Base-by-base conservation (phyloP, 2,329 filamentous ascomycete species). In the Hymenoscyphus repandus region DNA sequence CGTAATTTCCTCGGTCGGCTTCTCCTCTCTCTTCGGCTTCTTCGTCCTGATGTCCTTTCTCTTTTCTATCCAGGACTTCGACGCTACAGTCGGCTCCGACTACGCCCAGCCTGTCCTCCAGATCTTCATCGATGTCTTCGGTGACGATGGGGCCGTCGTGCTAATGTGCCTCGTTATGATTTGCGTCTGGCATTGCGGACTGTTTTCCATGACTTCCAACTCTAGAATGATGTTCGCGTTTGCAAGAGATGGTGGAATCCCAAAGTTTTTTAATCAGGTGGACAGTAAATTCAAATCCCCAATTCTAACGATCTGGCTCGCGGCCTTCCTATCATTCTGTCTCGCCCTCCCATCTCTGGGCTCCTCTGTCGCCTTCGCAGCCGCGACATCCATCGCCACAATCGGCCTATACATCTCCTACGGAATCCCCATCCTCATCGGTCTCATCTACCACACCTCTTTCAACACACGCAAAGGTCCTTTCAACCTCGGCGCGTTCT, bases 191-290 rank as follows among this genome's bases (percentile, higher is more conserved):
- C 79, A 82, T 60, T 80, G 77, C 52, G 79, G 78, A 0, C 69
- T 82, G 0, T 82, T 82, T 60, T 75, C 71, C 45, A 70, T 83
- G 69, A 82, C 78, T 0, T 73, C 70, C 45, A 80, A 80, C 59
- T 74, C 71, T 36, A 70, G 78, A 22, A 81, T 80, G 78, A 80
- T 80, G 75, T 81, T 79, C 57, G 76, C 76, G 1, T 80, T 81
- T 58, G 69, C 74, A 0, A 70, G 78, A 13, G 78, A 81, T 56
- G 69, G 74, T n/a, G 78, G 77, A 15, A 74, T 81, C 53, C 76
- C 71, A 31, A 62, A 68, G 9, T 78, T 78, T 65, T 82, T 82
- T 66, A 71, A 78, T 62, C 68, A 72, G 22, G 76, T 80, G 38
- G 75, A 80, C 58, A 59, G 60, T 12, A 68, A 69, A 11, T 78